Conservation (phyloP, 441 rosid genomes). For the Aquilaria agallochum region DNA sequence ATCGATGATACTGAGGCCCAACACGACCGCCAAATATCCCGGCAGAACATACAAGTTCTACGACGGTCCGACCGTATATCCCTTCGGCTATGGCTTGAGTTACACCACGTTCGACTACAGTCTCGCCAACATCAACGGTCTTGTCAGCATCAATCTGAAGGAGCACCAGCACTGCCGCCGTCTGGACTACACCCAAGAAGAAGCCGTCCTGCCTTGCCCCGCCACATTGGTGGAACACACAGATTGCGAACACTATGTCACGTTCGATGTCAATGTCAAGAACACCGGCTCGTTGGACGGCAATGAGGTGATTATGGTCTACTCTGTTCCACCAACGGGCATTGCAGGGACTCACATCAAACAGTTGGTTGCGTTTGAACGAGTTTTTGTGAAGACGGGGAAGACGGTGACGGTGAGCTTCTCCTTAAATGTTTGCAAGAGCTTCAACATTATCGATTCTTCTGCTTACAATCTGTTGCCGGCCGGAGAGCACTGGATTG, state of each 20-base stretch:
- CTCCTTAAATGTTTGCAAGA: conserved; percentile 13
- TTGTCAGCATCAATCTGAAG: neutral
- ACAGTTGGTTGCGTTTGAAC: conserved; percentile 22
- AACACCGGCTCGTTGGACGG: conserved; percentile 20
- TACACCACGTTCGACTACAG: conserved; percentile 14
- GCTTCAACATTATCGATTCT: conserved; percentile 13
- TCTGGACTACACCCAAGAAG: neutral
- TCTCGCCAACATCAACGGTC: neutral
- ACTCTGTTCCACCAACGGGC: conserved; percentile 11
- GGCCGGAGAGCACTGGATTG: conserved; percentile 3
- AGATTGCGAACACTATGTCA: neutral
- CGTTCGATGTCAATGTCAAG: conserved; percentile 11
- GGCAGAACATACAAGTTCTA: conserved; percentile 28
- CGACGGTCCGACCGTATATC: conserved; percentile 16
- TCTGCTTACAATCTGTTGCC: neutral
- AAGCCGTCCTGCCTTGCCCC: conserved; percentile 1
- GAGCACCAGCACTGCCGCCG: conserved; percentile 8
- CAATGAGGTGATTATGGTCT: conserved; percentile 17
- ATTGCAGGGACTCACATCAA: conserved; percentile 3
- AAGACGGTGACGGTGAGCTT: conserved; percentile 9
- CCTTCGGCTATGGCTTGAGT: conserved; percentile 25
- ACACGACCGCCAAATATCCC: conserved; percentile 1
- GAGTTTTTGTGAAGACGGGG: conserved; percentile 10
- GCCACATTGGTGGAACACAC: conserved; percentile 1
- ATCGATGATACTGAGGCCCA: conserved; percentile 16